These are phyloP conservation scores for Saposhnikovia divaricata DNA, from an alignment of 129 eudicot genomes.

Conservation along the genomic window DNA sequence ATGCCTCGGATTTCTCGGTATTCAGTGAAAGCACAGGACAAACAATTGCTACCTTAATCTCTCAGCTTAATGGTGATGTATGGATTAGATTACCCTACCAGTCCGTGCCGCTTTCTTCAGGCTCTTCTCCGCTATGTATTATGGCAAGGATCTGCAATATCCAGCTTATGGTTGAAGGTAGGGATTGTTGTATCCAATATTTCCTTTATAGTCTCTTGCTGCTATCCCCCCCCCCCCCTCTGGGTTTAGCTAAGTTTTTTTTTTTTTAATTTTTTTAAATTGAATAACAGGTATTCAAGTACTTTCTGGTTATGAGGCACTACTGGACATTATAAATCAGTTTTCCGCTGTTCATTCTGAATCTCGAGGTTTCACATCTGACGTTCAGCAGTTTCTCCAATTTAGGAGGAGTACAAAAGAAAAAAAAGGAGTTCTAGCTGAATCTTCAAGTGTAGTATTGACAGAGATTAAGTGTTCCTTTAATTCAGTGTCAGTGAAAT, in stretches of 20 bases:
- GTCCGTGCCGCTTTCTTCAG: conserved; percentile 12
- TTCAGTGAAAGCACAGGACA: conserved; percentile 17
- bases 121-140: conserved; percentile 39
- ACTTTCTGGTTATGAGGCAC: conserved; percentile 40
- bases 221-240: not conserved
- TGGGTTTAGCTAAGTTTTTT: not conserved
- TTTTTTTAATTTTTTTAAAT: no score
- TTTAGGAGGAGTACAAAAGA: conserved; percentile 29
- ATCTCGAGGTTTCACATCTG: conserved; percentile 53
- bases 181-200: conserved; percentile 1
- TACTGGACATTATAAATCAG: conserved; percentile 43
- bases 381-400: conserved; percentile 57
- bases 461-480: conserved; percentile 44
- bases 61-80: conserved; percentile 53
- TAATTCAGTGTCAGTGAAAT: conserved; percentile 41
- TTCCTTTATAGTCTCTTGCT: not conserved
- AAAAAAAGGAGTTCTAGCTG: conserved; percentile 21
- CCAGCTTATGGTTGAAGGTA: conserved; percentile 60
- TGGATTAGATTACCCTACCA: conserved; percentile 70
- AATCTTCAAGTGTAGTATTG: conserved; percentile 26
- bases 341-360: conserved; percentile 46
- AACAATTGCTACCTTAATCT: conserved; percentile 30
- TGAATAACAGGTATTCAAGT: conserved; percentile 32
- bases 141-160: conserved; percentile 45
- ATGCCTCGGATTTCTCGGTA: conserved; percentile 30